phyloP scores from a whole-genome alignment of 345 rosid species.

The Citrus maxima region DNA sequence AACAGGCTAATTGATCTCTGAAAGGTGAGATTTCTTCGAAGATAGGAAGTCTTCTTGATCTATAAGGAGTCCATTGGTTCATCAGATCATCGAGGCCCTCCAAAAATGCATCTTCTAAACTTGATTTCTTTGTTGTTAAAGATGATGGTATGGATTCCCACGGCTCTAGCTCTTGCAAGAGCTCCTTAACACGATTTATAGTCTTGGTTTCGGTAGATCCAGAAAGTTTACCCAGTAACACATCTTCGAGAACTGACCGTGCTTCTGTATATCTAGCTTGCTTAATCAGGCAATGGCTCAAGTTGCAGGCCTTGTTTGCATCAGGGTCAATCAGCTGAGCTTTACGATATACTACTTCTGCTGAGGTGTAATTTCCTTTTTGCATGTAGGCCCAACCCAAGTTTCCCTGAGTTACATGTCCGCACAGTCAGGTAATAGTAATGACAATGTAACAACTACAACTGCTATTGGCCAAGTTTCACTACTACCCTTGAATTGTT shows the following conservation, averaged over 20 bases:
- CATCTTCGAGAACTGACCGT: constrained; percentile 36
- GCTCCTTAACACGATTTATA: constrained; percentile 45
- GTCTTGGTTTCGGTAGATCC: constrained; percentile 57
- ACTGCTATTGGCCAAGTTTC: not conserved
- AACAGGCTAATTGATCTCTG: constrained; percentile 83
- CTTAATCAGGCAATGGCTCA: constrained; percentile 68
- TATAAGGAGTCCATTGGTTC: constrained; percentile 55
- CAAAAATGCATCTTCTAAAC: constrained; percentile 48
- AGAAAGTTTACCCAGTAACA: constrained; percentile 32
- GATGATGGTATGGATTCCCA: not conserved
- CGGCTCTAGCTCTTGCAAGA: constrained; percentile 39
- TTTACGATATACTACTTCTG: constrained; percentile 67
- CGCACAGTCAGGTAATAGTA: not conserved
- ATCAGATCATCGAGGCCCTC: constrained; percentile 66
- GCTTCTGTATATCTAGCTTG: constrained; percentile 61
- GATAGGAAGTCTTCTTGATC: constrained; percentile 78
- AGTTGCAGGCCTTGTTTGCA: constrained; percentile 86
- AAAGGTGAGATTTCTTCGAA: constrained; percentile 83
- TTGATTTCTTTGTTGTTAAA: constrained; percentile 3
- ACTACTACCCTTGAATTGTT: not conserved
- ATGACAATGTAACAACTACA: not conserved
- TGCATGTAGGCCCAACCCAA: constrained; percentile 99
- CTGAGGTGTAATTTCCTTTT: constrained; percentile 55
- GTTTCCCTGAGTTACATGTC: constrained; percentile 58
- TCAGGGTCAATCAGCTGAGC: constrained; percentile 86